phyloP scores from a whole-genome alignment of 192 early-diverging fungal species.

The Coemansia furcata region DNA sequence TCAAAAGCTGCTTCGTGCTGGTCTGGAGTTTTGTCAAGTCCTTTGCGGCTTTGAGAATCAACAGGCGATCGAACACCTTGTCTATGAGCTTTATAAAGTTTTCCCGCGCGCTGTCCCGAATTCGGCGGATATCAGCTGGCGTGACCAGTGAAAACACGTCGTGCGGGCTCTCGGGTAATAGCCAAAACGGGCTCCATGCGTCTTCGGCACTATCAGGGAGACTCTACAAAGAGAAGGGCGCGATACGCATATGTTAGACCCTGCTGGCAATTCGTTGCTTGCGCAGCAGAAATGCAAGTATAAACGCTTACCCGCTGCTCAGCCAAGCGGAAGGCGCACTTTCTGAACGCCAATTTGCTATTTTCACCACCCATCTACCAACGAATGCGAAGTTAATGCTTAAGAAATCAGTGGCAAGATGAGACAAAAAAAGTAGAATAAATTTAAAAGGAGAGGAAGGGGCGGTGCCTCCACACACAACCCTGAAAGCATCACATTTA shows the following conservation, averaged over 20 bases:
- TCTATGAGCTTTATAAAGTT: conserved; percentile 75
- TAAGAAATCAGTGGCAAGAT: neutral
- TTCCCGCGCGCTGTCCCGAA: conserved; percentile 69
- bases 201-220: conserved; percentile 46
- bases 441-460: neutral
- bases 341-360: conserved; percentile 84
- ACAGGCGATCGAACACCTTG: conserved; percentile 66
- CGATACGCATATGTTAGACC: neutral
- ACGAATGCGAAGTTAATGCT: neutral
- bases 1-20: conserved; percentile 65
- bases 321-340: conserved; percentile 80
- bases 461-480: too few species aligned
- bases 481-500: neutral
- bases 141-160: conserved; percentile 86
- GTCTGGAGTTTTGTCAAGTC: conserved; percentile 54
- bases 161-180: conserved; percentile 57
- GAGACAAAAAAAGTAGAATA: neutral
- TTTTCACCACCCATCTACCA: conserved; percentile 81
- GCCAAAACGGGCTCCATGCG: conserved; percentile 66
- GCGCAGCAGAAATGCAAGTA: neutral
- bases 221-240: conserved; percentile 19
- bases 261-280: conserved; percentile 33
- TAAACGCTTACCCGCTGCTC: conserved; percentile 67
- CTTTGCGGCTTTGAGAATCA: conserved; percentile 50
- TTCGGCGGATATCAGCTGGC: conserved; percentile 76